Evolutionary conservation across 306 rosid genomes (phyloP), one percentile per base, ranked within the genome.

Genomic region (Malus sylvestris): DNA sequence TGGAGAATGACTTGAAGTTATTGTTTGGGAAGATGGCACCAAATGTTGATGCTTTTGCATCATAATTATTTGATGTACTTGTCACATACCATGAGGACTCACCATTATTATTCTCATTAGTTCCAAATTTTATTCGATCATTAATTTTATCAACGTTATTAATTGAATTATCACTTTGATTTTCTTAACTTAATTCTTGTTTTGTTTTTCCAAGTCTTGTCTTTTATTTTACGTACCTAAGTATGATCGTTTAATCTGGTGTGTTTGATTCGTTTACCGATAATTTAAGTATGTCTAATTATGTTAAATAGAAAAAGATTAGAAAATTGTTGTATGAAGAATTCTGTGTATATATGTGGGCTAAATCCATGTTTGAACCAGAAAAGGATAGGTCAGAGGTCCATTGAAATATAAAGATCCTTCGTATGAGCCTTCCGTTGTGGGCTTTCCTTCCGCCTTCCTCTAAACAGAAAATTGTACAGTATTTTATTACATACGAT

Each of bases 1-100:
- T 93, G 44, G 96, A 93, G 87, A 93, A 93, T 72, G 96, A 93
- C 72, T 72, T 93, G 67, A 91, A 84, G 76, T 18, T 93, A 3
- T 55, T 90, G 65, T 91, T 91, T 25, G 93, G 91, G 67, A 81
- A 83, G 4, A 87, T 53, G 85, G 87, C 93, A 16, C 92, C 97
- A 0, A 80, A 71, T 73, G 68, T 81, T 51, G 81, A 83, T 76
- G 77, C 84, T 71, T 81, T 81, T 25, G 19, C 82, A 66, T 91
- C 78, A 42, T 73, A 73, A 44, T 73, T 57, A 4, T 57, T 59
- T 2, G 20, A 25, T 23, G 22, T 23, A 1, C 14, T 15, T 64
- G 68, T 27, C 0, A 15, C 55, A 49, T 49, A 49, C 20, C 20
- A 49, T 15, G 20, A 4, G 25, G 62, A 10, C 35, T 60, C 29